Base-by-base conservation (phyloP, 176 grass and related monocot species). In the Triticum dicoccoides region DNA sequence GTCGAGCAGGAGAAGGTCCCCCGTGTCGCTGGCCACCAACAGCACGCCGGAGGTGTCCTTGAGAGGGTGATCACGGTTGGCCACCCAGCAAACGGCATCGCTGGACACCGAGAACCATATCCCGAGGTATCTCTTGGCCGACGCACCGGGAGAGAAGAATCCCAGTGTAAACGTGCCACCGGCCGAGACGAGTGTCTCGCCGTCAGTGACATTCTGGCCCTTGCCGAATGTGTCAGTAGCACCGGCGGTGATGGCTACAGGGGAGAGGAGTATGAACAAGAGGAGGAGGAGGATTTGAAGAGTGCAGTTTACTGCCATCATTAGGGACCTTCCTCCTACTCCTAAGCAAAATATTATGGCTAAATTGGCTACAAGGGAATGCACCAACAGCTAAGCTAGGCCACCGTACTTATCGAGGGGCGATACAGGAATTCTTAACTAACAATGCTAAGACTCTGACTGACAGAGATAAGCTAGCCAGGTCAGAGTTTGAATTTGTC, bases 11-110 rank as follows among this genome's bases (percentile, higher is more conserved):
- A 78, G n/a, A 3, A 85, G 63, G 45, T 15, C 37, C 4, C 32
- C 47, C 0, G 42, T 18, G 20, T 69, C 24, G 13, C 18, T 18
- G 11, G 86, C 0, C 5, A 88, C 0, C 5, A 11, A 11, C 39
- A 88, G 73, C 27, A 18, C 25, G 13, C 83, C 35, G 58, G 81
- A 6, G 12, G 30, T 63, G 27, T 33, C 66, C 27, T 2, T 23
- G 11, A 92, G 63, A 0, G 90, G 86, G 0, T 20, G 63, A 0
- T 86, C 86, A 2, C 90, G 74, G 73, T 89, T 92, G 58, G 90
- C 90, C 2, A 89, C 83, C 83, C 83, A 89, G 51, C 77, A 54
- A 0, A 92, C 52, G 27, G 66, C 21, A 6, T 7, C 24, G 15
- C 24, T 20, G 13, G 58, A 86, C 10, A 71, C 35, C 6, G 77